These are phyloP conservation scores for Krasilnikovozyma curviuscula DNA, from an alignment of 768 basidiomycete genomes.

Conservation along the genomic window DNA sequence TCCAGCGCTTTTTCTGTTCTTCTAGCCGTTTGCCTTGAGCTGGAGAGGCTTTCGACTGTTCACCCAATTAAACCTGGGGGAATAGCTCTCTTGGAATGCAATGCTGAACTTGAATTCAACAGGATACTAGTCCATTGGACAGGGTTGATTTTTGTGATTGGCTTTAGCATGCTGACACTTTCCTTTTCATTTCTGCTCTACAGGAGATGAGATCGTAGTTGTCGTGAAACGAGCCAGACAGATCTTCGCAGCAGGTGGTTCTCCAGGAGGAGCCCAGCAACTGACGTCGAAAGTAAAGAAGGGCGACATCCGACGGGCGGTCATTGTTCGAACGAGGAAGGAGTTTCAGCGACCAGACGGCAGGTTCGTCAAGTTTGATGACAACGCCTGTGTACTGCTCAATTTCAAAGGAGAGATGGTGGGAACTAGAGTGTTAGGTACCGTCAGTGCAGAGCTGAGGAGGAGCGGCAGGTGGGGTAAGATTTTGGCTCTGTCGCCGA, in stretches of 20 bases:
- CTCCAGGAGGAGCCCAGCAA: conserved; percentile 3
- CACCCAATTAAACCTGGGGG: no score
- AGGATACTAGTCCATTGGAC: no score
- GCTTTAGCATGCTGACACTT: no score
- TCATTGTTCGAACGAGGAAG: conserved; percentile 7
- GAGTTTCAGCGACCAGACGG: conserved; percentile 6
- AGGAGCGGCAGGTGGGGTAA: conserved; percentile 11
- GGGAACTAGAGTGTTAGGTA: conserved; percentile 4
- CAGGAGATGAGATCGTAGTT: conserved; percentile 10
- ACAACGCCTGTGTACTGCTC: conserved; percentile 12
- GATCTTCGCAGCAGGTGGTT: not conserved
- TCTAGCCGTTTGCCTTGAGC: no score
- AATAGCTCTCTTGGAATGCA: no score
- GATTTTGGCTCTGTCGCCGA: conserved; percentile 7
- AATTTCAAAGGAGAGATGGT: conserved; percentile 12
- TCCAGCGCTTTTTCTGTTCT: no score
- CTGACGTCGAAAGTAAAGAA: conserved; percentile 3
- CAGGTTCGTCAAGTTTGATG: conserved; percentile 9
- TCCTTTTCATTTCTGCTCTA: not conserved
- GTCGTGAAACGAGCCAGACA: conserved; percentile 7
- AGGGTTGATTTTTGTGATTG: no score
- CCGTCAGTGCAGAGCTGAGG: conserved; percentile 6
- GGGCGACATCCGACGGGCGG: conserved; percentile 8
- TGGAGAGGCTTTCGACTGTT: no score
- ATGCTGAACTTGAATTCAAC: no score